phyloP scores from a whole-genome alignment of 1,284 basidiomycete genomes.

The Papiliotrema laurentii region DNA sequence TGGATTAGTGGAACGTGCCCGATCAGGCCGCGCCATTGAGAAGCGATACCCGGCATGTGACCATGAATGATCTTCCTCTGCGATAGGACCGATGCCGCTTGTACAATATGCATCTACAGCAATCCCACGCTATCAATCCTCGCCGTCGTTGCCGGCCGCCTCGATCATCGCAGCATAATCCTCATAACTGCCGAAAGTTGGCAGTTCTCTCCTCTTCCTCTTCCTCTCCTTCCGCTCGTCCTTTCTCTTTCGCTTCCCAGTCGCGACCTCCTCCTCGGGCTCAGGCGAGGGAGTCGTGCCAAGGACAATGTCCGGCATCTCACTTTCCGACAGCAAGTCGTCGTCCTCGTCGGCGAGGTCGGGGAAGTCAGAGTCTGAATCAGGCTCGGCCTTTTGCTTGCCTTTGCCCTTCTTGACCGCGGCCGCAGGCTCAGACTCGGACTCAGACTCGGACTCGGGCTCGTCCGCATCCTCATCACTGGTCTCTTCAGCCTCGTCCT shows the following conservation, averaged over 20 bases:
- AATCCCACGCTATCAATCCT: conserved; percentile 17
- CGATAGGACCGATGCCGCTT: too few species aligned
- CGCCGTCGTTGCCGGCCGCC: conserved; percentile 65
- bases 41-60: too few species aligned
- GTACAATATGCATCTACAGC: too few species aligned
- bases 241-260: conserved; percentile 52
- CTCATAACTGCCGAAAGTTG: conserved; percentile 90
- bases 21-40: too few species aligned
- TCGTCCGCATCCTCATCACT: conserved; percentile 30
- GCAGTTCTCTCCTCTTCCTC: conserved; percentile 70
- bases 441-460: conserved; percentile 20
- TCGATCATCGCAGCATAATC: conserved; percentile 94
- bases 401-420: conserved; percentile 6
- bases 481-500: conserved; percentile 26
- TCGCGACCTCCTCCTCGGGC: conserved; percentile 34
- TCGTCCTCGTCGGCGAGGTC: conserved; percentile 48
- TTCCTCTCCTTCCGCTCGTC: conserved; percentile 51
- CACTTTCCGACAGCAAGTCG: conserved; percentile 44
- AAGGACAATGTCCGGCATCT: conserved; percentile 48
- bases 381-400: conserved; percentile 12
- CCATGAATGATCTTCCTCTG: too few species aligned
- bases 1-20: too few species aligned
- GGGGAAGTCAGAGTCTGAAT: conserved; percentile 23
- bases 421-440: conserved; percentile 3
- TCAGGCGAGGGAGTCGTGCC: conserved; percentile 14